Conservation (phyloP, 768 basidiomycete genomes). For the Coprinellus aureogranulatus region DNA sequence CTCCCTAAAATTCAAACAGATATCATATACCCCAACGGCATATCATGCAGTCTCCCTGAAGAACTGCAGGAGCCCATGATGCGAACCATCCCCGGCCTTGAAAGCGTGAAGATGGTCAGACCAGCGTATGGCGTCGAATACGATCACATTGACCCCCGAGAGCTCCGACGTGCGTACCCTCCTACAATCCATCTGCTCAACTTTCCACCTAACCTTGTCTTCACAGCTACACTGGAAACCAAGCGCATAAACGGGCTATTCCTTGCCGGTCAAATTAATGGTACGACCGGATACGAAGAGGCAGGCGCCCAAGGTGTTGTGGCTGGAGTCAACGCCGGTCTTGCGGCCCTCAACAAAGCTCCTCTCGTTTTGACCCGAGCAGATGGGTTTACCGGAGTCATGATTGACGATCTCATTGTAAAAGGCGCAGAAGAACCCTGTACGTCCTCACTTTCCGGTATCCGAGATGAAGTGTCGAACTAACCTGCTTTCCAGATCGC, state of each 20-base stretch:
- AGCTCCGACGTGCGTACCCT: slow-evolving; percentile 53
- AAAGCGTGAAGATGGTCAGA: slow-evolving; percentile 76
- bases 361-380: slow-evolving; percentile 74
- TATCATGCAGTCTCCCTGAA: slow-evolving; percentile 84
- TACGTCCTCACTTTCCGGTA: slow-evolving; percentile 31
- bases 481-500: slow-evolving; percentile 54
- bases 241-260: slow-evolving; percentile 84
- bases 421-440: slow-evolving; percentile 92
- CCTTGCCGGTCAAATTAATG: slow-evolving; percentile 89
- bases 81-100: slow-evolving; percentile 79
- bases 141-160: slow-evolving; percentile 84
- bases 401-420: slow-evolving; percentile 87
- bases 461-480: neutral
- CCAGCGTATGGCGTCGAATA: slow-evolving; percentile 95
- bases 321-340: slow-evolving; percentile 86
- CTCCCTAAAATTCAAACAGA: slow-evolving; percentile 39
- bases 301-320: slow-evolving; percentile 88
- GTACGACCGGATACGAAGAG: slow-evolving; percentile 94
- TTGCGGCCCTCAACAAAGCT: slow-evolving; percentile 53
- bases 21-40: slow-evolving; percentile 85
- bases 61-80: slow-evolving; percentile 83
- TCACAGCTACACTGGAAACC: slow-evolving; percentile 76
- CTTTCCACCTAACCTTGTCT: neutral
- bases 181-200: neutral
- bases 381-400: slow-evolving; percentile 84